Percentiles rank a stretch among this genome's conserved stretches.
Evolutionary conservation across 192 early-diverging fungal genomes (phyloP).

Genomic region (Globomyces pollinis-pini): DNA sequence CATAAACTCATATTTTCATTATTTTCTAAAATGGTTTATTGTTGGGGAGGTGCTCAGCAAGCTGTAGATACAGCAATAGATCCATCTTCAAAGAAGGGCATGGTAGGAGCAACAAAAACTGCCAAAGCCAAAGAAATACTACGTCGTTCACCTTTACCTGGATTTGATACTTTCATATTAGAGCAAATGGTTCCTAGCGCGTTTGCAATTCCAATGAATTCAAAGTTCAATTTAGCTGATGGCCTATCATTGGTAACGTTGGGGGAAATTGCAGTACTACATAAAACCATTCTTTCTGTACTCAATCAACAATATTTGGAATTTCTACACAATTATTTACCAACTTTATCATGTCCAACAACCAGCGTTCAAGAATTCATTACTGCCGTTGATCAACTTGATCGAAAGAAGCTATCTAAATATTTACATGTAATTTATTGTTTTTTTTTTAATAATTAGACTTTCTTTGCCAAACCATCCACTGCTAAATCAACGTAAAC

Average conservation of each 20-base stretch:
- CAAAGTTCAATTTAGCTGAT: conserved; percentile 64
- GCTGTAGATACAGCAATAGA: background rate
- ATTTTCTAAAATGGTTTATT: conserved; percentile 40
- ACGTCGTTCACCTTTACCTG: conserved; percentile 34
- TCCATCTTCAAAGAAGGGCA: too few species aligned
- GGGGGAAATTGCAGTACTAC: conserved; percentile 37
- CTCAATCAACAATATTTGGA: conserved; percentile 52
- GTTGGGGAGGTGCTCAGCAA: conserved; percentile 3
- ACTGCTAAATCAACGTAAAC: too few species aligned
- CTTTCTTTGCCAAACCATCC: too few species aligned
- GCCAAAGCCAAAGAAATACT: conserved; percentile 8
- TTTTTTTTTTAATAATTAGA: too few species aligned
- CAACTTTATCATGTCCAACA: conserved; percentile 60
- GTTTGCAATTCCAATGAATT: conserved; percentile 74
- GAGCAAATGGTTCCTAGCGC: conserved; percentile 62
- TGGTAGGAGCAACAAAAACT: too few species aligned
- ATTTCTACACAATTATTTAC: conserved; percentile 55
- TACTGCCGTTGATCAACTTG: conserved; percentile 60
- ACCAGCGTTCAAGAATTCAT: conserved; percentile 62
- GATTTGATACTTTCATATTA: conserved; percentile 70
- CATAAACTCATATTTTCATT: conserved; percentile 65
- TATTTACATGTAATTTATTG: conserved; percentile 5
- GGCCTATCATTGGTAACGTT: conserved; percentile 67
- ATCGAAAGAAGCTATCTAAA: conserved; percentile 5
- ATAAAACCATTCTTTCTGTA: conserved; percentile 43